A percentile compares a stretch with the other conserved stretches of the same genome.
Conservation (phyloP, 2,329 filamentous ascomycete genomes). For the Beauveria medogensis region DNA sequence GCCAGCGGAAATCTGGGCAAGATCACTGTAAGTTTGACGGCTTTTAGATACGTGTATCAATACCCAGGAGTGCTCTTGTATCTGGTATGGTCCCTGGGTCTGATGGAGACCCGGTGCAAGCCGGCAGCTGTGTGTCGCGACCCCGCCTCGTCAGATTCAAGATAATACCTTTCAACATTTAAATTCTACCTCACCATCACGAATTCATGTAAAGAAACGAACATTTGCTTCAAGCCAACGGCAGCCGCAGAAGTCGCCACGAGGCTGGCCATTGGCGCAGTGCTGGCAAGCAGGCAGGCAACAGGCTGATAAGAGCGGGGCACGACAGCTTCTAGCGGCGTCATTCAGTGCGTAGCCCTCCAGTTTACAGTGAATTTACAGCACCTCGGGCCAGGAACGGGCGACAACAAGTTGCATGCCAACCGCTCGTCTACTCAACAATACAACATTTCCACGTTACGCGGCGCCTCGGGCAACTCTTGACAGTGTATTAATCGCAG, state of each 20-base stretch:
- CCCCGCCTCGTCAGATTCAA: too few species aligned
- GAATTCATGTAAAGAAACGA: background rate
- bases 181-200: background rate
- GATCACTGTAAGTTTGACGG: too few species aligned
- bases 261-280: background rate
- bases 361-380: background rate
- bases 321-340: background rate
- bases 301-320: background rate
- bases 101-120: too few species aligned
- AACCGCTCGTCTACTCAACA: background rate
- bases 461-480: conserved; percentile 1
- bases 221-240: background rate
- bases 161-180: background rate
- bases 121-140: too few species aligned
- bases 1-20: too few species aligned
- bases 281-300: background rate
- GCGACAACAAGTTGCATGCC: conserved; percentile 4
- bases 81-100: too few species aligned
- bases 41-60: too few species aligned
- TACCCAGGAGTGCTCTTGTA: too few species aligned
- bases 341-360: background rate
- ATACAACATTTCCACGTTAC: background rate
- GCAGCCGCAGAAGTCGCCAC: background rate
- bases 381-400: background rate
- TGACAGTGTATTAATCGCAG: background rate